Evolutionary conservation across 2,329 filamentous ascomycete genomes (phyloP), one percentile per base, ranked within the genome.

Genomic region (Plenodomus biglobosus): DNA sequence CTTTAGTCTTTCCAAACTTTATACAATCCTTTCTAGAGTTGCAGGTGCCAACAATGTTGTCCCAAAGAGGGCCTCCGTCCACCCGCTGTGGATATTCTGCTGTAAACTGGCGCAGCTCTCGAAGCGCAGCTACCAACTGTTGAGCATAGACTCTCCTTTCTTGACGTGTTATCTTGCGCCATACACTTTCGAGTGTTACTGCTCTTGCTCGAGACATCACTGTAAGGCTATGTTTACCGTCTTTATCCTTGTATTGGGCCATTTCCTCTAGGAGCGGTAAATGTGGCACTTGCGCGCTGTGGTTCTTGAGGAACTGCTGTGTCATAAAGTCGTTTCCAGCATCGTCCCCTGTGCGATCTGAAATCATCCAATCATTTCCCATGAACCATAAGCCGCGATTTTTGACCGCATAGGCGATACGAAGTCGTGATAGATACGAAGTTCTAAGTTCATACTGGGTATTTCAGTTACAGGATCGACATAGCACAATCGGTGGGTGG

Each of bases 31-130:
- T 32, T 13, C 24, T 22, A 7, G 19, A 11, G 27, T 17, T 2
- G 39, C 52, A 55, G 13, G 37, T 15, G 2, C 37, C 46, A 8
- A 55, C 19, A 15, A 55, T 16, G n/a, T 30, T 22, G 32, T 55
- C 52, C n/a, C 30, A 35, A 13, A 55, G 45, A 11, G 45, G 52
- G 18, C 44, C 43, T 17, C 48, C 48, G 37, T 55, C 52, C 11
- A 47, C 45, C 13, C 30, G 34, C 27, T 42, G 39, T 15, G 52
- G 48, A n/a, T 40, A 21, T n/a, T 41, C 37, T 32, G 52, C 24
- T 11, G 52, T 55, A 36, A 40, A 43, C 20, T 52, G 45, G 21
- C 49, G 48, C 30, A 55, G 17, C 27, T n/a, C n/a, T 55, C 40
- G 41, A 39, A 55, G 41, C 13, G 34, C 36, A 22, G 42, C 44